These are phyloP conservation scores for Oryza australiensis DNA, from an alignment of 176 grass and related monocot genomes.

Conservation along the genomic window DNA sequence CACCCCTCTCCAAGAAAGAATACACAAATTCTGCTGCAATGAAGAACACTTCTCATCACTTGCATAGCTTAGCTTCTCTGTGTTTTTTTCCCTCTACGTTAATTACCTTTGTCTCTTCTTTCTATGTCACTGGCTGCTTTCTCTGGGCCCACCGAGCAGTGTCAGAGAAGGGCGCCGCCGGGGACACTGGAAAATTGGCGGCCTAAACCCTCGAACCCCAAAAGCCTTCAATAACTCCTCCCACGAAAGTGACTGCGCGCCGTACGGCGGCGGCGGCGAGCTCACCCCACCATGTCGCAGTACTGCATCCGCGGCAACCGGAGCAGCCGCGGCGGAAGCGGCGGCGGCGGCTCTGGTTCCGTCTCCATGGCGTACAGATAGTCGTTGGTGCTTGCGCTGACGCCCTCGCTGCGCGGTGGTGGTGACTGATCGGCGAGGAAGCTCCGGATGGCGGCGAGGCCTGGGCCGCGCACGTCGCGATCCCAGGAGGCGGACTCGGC, in stretches of 20 bases:
- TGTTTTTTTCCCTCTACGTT: not conserved
- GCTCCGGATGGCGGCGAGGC: conserved; percentile 46
- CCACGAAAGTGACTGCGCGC: not conserved
- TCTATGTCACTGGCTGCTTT: not conserved
- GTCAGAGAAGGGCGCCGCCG: conserved; percentile 41
- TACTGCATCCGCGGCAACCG: conserved; percentile 26
- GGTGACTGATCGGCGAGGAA: conserved; percentile 32
- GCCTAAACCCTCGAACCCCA: conserved; percentile 36
- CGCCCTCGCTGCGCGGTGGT: not conserved
- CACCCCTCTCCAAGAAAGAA: not conserved
- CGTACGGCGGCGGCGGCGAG: not conserved
- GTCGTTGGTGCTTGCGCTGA: not conserved
- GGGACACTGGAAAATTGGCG: conserved; percentile 42
- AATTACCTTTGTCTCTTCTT: not conserved
- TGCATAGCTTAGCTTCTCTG: too few relatives aligned
- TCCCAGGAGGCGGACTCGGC: conserved; percentile 47
- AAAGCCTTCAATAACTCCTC: not conserved
- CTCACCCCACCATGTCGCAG: conserved; percentile 58
- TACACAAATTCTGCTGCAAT: not conserved
- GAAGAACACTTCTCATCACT: not conserved
- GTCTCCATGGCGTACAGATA: too few relatives aligned
- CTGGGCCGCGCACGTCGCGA: conserved; percentile 54
- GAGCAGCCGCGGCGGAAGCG: conserved; percentile 1
- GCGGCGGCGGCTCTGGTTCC: not conserved
- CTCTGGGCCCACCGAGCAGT: conserved; percentile 34